Percentiles rank a stretch among this genome's conserved stretches.
Conservation (phyloP, 768 basidiomycete genomes). For the Trametes villosa region DNA sequence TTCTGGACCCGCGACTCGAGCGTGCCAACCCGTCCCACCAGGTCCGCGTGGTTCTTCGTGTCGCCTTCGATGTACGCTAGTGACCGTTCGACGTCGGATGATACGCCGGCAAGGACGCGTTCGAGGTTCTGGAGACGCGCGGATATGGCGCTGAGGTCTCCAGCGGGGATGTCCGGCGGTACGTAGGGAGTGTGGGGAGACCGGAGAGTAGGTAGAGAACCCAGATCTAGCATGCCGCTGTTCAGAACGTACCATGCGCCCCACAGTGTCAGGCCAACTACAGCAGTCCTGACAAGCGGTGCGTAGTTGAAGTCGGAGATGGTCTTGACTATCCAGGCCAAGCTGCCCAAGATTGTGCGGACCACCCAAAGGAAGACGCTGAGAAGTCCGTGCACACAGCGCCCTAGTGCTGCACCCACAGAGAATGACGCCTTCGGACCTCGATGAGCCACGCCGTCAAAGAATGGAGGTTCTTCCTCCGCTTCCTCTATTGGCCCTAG, state of each 20-base stretch:
- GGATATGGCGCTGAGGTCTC: slow-evolving; percentile 68
- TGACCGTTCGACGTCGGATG: slow-evolving; percentile 55
- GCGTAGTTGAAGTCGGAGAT: slow-evolving; percentile 38
- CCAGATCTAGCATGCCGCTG: slow-evolving; percentile 24
- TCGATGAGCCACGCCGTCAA: slow-evolving; percentile 38
- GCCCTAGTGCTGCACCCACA: slow-evolving; percentile 51
- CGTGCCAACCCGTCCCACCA: slow-evolving; percentile 55
- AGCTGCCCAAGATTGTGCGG: not conserved
- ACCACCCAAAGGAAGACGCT: slow-evolving; percentile 19
- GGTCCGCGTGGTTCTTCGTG: slow-evolving; percentile 51
- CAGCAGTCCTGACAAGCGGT: slow-evolving; percentile 45
- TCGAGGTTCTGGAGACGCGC: slow-evolving; percentile 68
- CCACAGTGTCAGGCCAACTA: slow-evolving; percentile 49
- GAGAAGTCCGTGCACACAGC: slow-evolving; percentile 44
- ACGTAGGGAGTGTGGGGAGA: slow-evolving; percentile 45
- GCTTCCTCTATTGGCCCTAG: slow-evolving; percentile 68
- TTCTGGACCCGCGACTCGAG: slow-evolving; percentile 60
- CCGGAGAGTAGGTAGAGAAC: slow-evolving; percentile 32
- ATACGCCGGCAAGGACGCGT: slow-evolving; percentile 60
- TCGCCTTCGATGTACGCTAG: slow-evolving; percentile 58
- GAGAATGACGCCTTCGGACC: slow-evolving; percentile 40
- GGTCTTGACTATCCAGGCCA: slow-evolving; percentile 35
- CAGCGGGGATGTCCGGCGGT: slow-evolving; percentile 61
- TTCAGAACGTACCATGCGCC: slow-evolving; percentile 49
- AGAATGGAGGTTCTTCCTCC: slow-evolving; percentile 49